Percentiles rank a stretch among this genome's conserved stretches.
phyloP scores from a whole-genome alignment of 148 eudicot species.

The Dysphania ambrosioides region DNA sequence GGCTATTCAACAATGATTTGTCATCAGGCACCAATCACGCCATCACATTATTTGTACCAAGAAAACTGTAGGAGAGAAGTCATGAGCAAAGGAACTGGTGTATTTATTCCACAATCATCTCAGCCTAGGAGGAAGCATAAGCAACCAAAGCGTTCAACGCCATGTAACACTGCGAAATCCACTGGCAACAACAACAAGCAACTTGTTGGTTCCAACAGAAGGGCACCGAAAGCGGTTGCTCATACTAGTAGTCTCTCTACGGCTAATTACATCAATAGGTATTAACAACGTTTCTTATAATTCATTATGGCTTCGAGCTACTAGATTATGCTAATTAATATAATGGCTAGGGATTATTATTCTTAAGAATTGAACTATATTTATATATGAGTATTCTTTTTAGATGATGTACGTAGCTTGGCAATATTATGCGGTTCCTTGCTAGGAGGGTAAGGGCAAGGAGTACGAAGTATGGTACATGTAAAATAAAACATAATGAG shows the following conservation, averaged over 20 bases:
- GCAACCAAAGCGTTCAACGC: conserved; percentile 33
- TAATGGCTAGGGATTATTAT: background rate
- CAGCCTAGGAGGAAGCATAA: conserved; percentile 50
- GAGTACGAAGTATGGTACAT: background rate
- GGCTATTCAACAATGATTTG: conserved; percentile 30
- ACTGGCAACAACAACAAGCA: conserved; percentile 23
- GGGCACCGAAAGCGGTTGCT: background rate
- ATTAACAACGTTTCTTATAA: background rate
- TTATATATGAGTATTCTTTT: background rate
- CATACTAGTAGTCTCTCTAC: conserved; percentile 4
- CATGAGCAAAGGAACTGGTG: conserved; percentile 79
- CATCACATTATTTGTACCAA: conserved; percentile 33
- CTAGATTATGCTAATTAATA: conserved; percentile 8
- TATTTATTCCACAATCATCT: conserved; percentile 66
- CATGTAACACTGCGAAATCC: conserved; percentile 32
- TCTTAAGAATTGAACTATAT: background rate
- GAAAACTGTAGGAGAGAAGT: conserved; percentile 35
- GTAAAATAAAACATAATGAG: background rate
- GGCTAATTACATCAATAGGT: conserved; percentile 12
- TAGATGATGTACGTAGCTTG: background rate
- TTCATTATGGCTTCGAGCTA: background rate
- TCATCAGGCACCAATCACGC: conserved; percentile 33
- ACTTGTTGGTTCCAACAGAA: conserved; percentile 3
- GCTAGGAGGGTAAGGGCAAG: background rate
- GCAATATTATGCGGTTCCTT: background rate